Evolutionary conservation across 2,329 filamentous ascomycete genomes (phyloP), one percentile per base, ranked within the genome.

Genomic region (Alternaria sp.): DNA sequence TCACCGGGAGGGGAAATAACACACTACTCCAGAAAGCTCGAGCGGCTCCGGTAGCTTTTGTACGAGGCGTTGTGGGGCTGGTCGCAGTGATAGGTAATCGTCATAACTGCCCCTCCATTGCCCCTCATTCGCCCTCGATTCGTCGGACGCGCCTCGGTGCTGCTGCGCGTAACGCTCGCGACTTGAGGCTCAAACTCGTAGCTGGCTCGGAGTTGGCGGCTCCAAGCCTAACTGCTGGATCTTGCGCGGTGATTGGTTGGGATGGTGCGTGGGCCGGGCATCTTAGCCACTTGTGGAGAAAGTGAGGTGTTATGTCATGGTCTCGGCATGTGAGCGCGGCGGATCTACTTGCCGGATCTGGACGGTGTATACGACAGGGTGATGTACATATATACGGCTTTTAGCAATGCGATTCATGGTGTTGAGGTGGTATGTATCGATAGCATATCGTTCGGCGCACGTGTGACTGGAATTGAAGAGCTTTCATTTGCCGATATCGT

Each of bases 131-230:
- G 32, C n/a, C 13, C 36, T n/a, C n/a, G 23, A 50, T 49, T 65
- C 65, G 54, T 40, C 73, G 72, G 72, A 55, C 58, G 51, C 67
- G 61, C 58, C 51, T 69, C 71, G 69, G 65, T 54, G 4, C 32
- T 63, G 43, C 45, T 54, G 71, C 73, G 71, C 73, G 63, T 63
- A 26, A 70, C 57, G 19, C 72, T 73, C 73, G 72, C 73, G 40
- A 58, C 63, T 57, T 68, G 66, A 71, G 71, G 70, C 70, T 68
- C 63, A 70, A 71, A 63, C 63, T 76, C 71, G 73, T 66, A 40
- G 43, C 52, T 57, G 56, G 59, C 64, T 73, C 71, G 71, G 69
- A 63, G 23, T 23, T 23, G 21, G 44, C 36, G 36, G 36, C n/a
- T 40, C n/a, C 8, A 40, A 3, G 36, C 36, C n/a, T 40, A 17